Evolutionary conservation across 2,329 filamentous ascomycete genomes (phyloP), one percentile per base, ranked within the genome.

Genomic region (Ophiognomonia clavigignenti-juglandacearum): DNA sequence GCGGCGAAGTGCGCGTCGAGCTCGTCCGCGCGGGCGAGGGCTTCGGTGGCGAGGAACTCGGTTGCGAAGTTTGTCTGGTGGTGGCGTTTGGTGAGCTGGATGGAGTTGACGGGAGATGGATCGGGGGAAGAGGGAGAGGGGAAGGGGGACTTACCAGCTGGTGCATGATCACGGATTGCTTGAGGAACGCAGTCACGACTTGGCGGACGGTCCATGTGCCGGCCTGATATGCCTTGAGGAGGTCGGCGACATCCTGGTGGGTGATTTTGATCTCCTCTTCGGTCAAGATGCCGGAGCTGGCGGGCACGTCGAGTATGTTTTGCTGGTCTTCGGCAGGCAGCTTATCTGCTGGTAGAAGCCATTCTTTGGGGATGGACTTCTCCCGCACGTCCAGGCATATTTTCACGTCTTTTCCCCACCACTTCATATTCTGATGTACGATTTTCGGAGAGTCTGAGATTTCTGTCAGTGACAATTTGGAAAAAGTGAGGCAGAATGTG

Each of bases 131-230:
- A 13, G 29, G 4, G 29, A n/a, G 29, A 5, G 13, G 13, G 13
- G 3, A 6, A 2, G 1, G 24, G 24, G 24, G 6, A 6, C 39
- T 50, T 31, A 61, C 57, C 31, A 72, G 61, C 50, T 77, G 73
- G 32, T 75, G 71, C 0, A 70, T 69, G 18, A 76, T 65, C 1
- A 71, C 69, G 3, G 72, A 70, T 14, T 72, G 64, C 53, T 75
- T 77, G 45, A 71, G 71, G 50, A 76, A 76, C 1, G 72, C 73
- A 3, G 59, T 61, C 2, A 64, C 60, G 4, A 72, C 64, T 6
- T 62, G 41, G 16, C 66, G 59, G 59, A 65, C 66, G 57, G 62
- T 59, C 43, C 34, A 67, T 57, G 27, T 57, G 55, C 38, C 52
- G 45, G 1, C 10, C 18, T 24, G 31, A 10, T 53, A 53, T 36